Percentiles rank a stretch among this genome's conserved stretches.
Evolutionary conservation across 805 yeast genomes (phyloP).

Genomic region (Kuraishia borneana): DNA sequence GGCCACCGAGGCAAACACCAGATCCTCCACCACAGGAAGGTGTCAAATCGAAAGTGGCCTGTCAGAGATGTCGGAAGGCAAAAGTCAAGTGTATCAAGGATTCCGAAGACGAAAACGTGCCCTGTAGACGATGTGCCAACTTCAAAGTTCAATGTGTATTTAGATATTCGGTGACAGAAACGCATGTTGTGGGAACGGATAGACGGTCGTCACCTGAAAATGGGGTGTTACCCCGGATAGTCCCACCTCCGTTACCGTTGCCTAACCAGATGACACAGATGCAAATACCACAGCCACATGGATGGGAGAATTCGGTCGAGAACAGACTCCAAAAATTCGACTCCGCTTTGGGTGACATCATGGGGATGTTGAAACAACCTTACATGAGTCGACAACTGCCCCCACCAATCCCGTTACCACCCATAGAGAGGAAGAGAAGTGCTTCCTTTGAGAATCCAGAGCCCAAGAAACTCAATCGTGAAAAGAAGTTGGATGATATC

Average conservation of each 20-base stretch:
- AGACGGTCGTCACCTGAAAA: too few species aligned
- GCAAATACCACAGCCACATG: too few species aligned
- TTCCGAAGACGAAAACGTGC: constrained; percentile 23
- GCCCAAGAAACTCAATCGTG: neutral
- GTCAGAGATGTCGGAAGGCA: constrained; percentile 48
- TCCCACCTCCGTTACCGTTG: too few species aligned
- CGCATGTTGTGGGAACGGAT: constrained; percentile 18
- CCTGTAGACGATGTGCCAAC: constrained; percentile 48
- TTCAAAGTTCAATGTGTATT: constrained; percentile 44
- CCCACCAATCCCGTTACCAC: neutral
- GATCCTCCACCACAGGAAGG: too few species aligned
- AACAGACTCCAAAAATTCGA: constrained; percentile 26
- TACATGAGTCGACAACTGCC: neutral
- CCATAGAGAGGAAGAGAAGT: neutral
- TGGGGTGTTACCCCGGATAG: too few species aligned
- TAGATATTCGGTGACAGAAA: constrained; percentile 40
- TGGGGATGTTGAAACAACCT: constrained; percentile 18
- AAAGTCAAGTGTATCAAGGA: constrained; percentile 52
- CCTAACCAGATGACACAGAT: too few species aligned
- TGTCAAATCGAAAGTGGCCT: constrained; percentile 36
- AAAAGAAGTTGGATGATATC: constrained; percentile 3
- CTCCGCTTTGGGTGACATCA: constrained; percentile 24
- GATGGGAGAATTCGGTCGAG: constrained; percentile 26
- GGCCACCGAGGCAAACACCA: too few species aligned
- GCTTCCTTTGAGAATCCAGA: neutral